A percentile compares a stretch with the other conserved stretches of the same genome.
These are phyloP conservation scores for Gloeostereum incarnatum DNA, from an alignment of 768 basidiomycete species.

Conservation along the genomic window DNA sequence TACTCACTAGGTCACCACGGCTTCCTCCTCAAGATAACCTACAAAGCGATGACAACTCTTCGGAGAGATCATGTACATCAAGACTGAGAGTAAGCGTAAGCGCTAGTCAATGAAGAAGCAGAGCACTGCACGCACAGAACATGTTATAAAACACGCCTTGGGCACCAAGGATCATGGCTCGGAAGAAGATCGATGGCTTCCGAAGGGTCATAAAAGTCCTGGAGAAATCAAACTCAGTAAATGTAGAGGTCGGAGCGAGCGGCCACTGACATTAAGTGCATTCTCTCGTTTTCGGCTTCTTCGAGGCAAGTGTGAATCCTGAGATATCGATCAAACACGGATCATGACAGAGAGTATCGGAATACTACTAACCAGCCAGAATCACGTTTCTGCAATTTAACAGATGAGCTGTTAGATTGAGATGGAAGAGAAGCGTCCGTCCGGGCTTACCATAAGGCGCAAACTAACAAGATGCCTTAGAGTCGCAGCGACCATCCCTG, in stretches of 20 bases:
- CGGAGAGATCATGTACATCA: slow-evolving; percentile 72
- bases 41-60: slow-evolving; percentile 85
- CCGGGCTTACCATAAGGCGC: slow-evolving; percentile 75
- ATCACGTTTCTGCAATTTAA: slow-evolving; percentile 31
- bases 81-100: slow-evolving; percentile 31
- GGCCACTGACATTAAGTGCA: slow-evolving; percentile 75
- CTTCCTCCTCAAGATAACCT: slow-evolving; percentile 90
- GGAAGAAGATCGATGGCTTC: slow-evolving; percentile 73
- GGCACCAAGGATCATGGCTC: slow-evolving; percentile 75
- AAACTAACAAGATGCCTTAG: slow-evolving; percentile 84
- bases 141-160: slow-evolving; percentile 90
- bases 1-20: slow-evolving; percentile 81
- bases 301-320: slow-evolving; percentile 93
- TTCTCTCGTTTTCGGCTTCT: slow-evolving; percentile 96
- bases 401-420: background rate
- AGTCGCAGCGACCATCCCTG: slow-evolving; percentile 90
- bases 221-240: slow-evolving; percentile 5
- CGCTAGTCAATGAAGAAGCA: slow-evolving; percentile 5
- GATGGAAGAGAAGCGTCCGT: background rate
- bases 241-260: slow-evolving; percentile 9
- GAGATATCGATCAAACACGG: slow-evolving; percentile 23
- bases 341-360: slow-evolving; percentile 2
- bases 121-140: slow-evolving; percentile 51
- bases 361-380: slow-evolving; percentile 34
- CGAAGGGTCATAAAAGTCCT: slow-evolving; percentile 95